Evolutionary conservation across 352 stramenopile genomes (phyloP).

Genomic region (Aphanomyces cochlioides): DNA sequence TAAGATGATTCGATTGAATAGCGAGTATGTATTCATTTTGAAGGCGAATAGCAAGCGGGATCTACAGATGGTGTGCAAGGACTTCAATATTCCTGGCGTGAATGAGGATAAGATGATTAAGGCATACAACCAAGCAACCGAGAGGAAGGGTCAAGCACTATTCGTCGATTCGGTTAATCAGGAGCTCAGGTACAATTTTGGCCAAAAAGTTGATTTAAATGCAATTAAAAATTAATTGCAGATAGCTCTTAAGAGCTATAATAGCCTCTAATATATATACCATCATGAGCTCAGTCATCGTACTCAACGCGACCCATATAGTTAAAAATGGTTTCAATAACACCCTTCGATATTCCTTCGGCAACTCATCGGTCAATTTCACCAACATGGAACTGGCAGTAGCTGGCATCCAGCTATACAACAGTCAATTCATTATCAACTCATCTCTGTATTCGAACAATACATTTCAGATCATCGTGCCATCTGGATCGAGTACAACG

Average conservation of each 20-base stretch:
- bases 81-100: constrained; percentile 36
- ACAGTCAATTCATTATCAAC: constrained; percentile 36
- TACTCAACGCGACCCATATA: constrained; percentile 6
- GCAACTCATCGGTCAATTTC: constrained; percentile 29
- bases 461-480: constrained; percentile 31
- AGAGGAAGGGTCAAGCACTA: constrained; percentile 34
- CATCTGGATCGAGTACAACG: constrained; percentile 28
- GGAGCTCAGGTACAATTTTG: constrained; percentile 22
- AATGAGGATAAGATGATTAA: constrained; percentile 27
- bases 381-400: constrained; percentile 31
- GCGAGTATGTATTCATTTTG: constrained; percentile 34
- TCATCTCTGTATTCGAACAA: constrained; percentile 28
- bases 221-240: too few species aligned
- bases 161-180: constrained; percentile 29
- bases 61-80: constrained; percentile 35
- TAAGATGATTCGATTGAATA: constrained; percentile 42
- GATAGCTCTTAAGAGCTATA: too few species aligned
- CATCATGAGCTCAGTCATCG: constrained; percentile 12
- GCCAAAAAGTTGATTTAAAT: not conserved
- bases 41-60: constrained; percentile 39
- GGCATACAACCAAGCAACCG: constrained; percentile 36
- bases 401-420: constrained; percentile 32
- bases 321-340: constrained; percentile 36
- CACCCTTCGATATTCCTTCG: constrained; percentile 22
- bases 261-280: too few species aligned